Conservation (phyloP, 805 yeast species). For the Pichia cephalocereana region DNA sequence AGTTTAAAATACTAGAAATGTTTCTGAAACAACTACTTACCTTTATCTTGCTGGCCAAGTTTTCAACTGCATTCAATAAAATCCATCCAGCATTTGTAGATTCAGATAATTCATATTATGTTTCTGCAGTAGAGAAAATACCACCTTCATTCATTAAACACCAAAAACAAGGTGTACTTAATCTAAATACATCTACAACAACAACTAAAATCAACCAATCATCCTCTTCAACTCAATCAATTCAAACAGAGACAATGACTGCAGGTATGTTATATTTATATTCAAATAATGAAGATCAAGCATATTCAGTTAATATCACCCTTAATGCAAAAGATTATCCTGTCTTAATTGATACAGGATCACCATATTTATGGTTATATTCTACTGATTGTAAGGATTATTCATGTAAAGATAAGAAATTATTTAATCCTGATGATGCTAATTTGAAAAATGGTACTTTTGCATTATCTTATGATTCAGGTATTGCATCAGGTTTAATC, state of each 20-base stretch:
- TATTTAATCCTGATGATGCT: conserved; percentile 21
- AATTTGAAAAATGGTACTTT: conserved; percentile 26
- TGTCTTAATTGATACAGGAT: conserved; percentile 55
- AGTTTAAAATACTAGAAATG: too few species aligned
- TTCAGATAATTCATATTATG: conserved; percentile 1
- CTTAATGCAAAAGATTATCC: conserved; percentile 36
- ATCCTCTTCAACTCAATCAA: background rate
- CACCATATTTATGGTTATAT: conserved; percentile 57
- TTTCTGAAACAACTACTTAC: too few species aligned
- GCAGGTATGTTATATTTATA: conserved; percentile 23
- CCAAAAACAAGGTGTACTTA: conserved; percentile 1
- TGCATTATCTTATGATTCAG: conserved; percentile 43
- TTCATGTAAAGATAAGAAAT: conserved; percentile 30
- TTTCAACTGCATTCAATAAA: conserved; percentile 1
- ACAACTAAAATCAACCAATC: background rate
- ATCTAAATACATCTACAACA: background rate
- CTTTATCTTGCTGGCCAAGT: background rate
- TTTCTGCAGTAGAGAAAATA: background rate
- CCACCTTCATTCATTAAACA: background rate
- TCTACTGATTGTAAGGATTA: conserved; percentile 38
- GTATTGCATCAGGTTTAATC: conserved; percentile 41
- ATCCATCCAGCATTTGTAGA: conserved; percentile 1
- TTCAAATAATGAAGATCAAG: conserved; percentile 20
- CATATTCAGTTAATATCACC: conserved; percentile 33
- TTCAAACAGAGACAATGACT: conserved; percentile 9